These are phyloP conservation scores for Daedaleopsis nitida DNA, from an alignment of 768 basidiomycete species.

Conservation along the genomic window DNA sequence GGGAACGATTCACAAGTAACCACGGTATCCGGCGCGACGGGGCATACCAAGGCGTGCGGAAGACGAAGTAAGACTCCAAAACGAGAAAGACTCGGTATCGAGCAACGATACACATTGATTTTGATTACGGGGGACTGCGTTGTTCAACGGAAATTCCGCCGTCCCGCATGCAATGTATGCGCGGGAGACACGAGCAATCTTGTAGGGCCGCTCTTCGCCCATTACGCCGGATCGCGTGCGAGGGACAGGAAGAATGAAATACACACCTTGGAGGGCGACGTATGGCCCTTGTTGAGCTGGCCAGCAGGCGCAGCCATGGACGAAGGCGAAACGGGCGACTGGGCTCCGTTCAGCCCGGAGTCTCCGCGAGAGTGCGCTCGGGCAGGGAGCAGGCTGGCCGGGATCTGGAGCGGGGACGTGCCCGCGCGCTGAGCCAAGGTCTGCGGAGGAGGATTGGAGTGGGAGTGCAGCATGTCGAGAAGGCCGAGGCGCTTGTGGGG, in stretches of 20 bases:
- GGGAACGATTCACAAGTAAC: too few species aligned
- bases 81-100: too few species aligned
- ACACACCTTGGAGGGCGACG: constrained; percentile 35
- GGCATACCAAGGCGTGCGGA: too few species aligned
- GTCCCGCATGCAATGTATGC: too few species aligned
- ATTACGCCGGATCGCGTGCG: too few species aligned
- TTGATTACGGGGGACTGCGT: too few species aligned
- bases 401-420: constrained; percentile 12
- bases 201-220: too few species aligned
- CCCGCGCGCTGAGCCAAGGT: constrained; percentile 15
- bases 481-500: neutral
- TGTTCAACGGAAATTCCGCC: too few species aligned
- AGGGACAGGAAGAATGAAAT: too few species aligned
- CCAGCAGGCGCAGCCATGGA: constrained; percentile 25
- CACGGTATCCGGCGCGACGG: too few species aligned
- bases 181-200: neutral
- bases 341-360: constrained; percentile 25
- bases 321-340: constrained; percentile 23
- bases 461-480: constrained; percentile 4
- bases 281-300: constrained; percentile 26
- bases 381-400: constrained; percentile 21
- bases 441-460: constrained; percentile 7
- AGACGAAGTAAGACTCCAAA: too few species aligned
- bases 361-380: constrained; percentile 28
- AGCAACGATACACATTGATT: too few species aligned